Base-by-base conservation (phyloP, 1,284 basidiomycete genomes). In the Rhizopogon parksii region DNA sequence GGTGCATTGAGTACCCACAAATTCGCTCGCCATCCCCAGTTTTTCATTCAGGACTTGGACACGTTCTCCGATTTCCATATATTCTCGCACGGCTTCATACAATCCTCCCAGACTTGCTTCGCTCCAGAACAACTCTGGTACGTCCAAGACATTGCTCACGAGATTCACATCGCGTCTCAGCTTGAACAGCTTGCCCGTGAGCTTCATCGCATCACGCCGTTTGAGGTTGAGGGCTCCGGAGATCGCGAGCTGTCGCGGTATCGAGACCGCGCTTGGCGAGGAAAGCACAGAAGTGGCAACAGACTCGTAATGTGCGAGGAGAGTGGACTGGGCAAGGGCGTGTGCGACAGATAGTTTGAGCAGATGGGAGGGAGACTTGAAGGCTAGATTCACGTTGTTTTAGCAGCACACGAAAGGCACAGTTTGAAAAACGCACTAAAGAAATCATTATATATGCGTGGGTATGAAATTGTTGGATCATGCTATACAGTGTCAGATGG, bases 51-150 rank as follows among this genome's bases (percentile, higher is more conserved):
- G 70, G 17, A 87, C 89, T 63, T 88, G 81, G 14, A 95, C 92
- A 32, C 95, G 72, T 11, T 80, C 82, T 38, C 84, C 84, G 49
- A 96, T 92, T 70, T 98, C 94, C 76, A 97, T 88, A 64, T 98
- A 98, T 59, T 95, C 93, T 55, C 93, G 74, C 46, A 95, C 93
- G 0, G 94, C 93, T 62, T 95, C 91, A 66, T 97, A 97, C 32
- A 97, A 68, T 43, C 85, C 88, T 62, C 90, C 88, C 60, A 96
- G 70, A 57, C 85, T 91, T 9, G 93, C 93, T 65, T 96, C 94
- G 49, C 83, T 87, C 95, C 94, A 97, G 68, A 98, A 98, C 43
- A 97, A 71, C 63, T 95, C 93, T 0, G 94, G 94, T 3, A 93
- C 89, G 64, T 97, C 92, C 0, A 97, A 75, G n/a, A 98, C 91